These are phyloP conservation scores for Linnemannia hyalina DNA, from an alignment of 192 early-diverging fungal species.

Conservation along the genomic window DNA sequence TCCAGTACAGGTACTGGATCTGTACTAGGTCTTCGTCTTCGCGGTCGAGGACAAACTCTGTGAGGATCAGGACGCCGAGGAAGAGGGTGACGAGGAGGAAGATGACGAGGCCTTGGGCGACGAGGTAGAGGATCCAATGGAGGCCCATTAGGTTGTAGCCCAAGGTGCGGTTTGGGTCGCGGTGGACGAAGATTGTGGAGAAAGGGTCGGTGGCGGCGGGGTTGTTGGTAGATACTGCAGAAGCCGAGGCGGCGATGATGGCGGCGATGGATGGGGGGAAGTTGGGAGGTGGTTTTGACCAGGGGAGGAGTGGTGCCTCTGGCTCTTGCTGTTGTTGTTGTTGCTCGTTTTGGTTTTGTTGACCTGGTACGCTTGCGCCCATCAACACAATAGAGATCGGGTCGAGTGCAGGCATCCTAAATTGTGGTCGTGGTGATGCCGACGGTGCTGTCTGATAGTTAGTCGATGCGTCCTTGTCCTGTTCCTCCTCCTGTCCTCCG, in stretches of 20 bases:
- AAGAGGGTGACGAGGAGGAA: conserved; percentile 24
- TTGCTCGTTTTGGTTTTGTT: neutral
- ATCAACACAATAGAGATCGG: neutral
- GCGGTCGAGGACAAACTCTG: conserved; percentile 44
- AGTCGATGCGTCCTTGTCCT: neutral
- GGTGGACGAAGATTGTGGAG: neutral
- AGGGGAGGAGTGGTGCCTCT: neutral
- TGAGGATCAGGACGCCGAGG: conserved; percentile 44
- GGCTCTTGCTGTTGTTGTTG: neutral
- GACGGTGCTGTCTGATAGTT: neutral
- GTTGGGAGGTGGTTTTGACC: neutral
- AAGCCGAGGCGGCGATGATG: neutral
- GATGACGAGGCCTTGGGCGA: conserved; percentile 10
- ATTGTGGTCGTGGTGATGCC: no score
- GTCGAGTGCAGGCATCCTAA: neutral
- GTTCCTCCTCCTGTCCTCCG: neutral
- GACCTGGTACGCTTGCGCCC: neutral
- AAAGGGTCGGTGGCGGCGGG: neutral
- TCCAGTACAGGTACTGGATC: conserved; percentile 24
- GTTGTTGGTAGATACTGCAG: no score
- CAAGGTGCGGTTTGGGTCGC: neutral
- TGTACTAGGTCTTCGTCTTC: conserved; percentile 35
- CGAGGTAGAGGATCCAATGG: conserved; percentile 30
- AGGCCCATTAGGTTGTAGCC: conserved; percentile 25
- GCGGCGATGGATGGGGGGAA: neutral